A percentile compares a stretch with the other conserved stretches of the same genome.
phyloP scores from a whole-genome alignment of 306 rosid species.

The Echinosophora koreensis region DNA sequence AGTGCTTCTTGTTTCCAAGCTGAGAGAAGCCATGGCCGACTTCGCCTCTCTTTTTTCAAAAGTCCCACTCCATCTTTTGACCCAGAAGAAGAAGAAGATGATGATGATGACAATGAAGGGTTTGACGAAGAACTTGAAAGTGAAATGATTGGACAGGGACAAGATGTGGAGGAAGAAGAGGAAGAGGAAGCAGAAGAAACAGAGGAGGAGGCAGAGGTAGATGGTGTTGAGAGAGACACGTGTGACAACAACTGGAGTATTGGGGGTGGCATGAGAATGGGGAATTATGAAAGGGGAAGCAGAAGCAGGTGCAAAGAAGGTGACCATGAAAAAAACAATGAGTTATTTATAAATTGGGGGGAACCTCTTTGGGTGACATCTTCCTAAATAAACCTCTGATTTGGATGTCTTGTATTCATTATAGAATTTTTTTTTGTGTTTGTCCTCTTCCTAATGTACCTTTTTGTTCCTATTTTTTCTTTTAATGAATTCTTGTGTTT shows the following conservation, averaged over 20 bases:
- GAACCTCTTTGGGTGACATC: slow-evolving; percentile 70
- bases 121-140: slow-evolving; percentile 35
- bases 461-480: neutral
- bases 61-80: slow-evolving; percentile 38
- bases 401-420: slow-evolving; percentile 27
- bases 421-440: slow-evolving; percentile 20
- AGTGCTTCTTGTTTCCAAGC: slow-evolving; percentile 62
- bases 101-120: neutral
- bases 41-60: slow-evolving; percentile 64
- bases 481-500: slow-evolving; percentile 21
- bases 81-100: slow-evolving; percentile 4
- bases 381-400: slow-evolving; percentile 52
- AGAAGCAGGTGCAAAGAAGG: slow-evolving; percentile 72
- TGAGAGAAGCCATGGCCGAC: slow-evolving; percentile 81
- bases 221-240: slow-evolving; percentile 38
- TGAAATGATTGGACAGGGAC: slow-evolving; percentile 36
- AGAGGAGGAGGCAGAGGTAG: neutral
- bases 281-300: slow-evolving; percentile 49
- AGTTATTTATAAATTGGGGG: slow-evolving; percentile 53
- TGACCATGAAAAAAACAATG: slow-evolving; percentile 55
- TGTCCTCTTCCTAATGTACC: slow-evolving; percentile 38
- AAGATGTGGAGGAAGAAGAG: slow-evolving; percentile 11
- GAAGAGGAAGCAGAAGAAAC: slow-evolving; percentile 30
- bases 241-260: neutral
- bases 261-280: slow-evolving; percentile 45